phyloP scores from a whole-genome alignment of 2,329 filamentous ascomycete genomes.

The Hypoxylon sp. region DNA sequence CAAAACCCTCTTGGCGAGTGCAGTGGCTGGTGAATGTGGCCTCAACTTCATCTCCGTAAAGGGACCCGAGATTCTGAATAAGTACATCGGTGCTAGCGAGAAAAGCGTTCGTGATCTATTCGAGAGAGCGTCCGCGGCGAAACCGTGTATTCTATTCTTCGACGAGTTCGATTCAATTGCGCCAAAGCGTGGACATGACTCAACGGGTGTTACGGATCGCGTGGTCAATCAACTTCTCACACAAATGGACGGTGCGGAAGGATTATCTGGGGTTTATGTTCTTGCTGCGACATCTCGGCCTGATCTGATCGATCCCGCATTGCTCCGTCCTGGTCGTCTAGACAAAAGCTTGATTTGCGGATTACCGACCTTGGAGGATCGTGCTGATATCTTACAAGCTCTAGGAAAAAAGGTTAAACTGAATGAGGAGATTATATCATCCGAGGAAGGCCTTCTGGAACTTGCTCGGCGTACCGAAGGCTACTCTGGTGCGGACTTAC shows the following conservation, averaged over 20 bases:
- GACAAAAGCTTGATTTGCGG: slow-evolving; percentile 95
- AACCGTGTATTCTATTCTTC: slow-evolving; percentile 96
- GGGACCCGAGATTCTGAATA: slow-evolving; percentile 97
- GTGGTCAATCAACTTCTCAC: slow-evolving; percentile 98
- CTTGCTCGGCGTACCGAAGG: slow-evolving; percentile 85
- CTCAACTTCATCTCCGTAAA: slow-evolving; percentile 99
- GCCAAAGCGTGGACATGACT: slow-evolving; percentile 95
- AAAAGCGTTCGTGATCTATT: slow-evolving; percentile 97
- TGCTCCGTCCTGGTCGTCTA: slow-evolving; percentile 89
- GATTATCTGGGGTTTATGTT: slow-evolving; percentile 93
- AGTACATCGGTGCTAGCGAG: slow-evolving; percentile 97
- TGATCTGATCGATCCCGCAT: slow-evolving; percentile 93
- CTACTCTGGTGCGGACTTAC: slow-evolving; percentile 93
- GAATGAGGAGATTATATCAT: slow-evolving; percentile 70
- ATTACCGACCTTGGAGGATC: slow-evolving; percentile 82
- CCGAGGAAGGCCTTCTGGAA: slow-evolving; percentile 70
- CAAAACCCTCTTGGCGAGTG: slow-evolving; percentile 94
- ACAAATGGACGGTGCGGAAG: slow-evolving; percentile 98
- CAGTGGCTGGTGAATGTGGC: slow-evolving; percentile 96
- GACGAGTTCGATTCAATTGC: slow-evolving; percentile 99
- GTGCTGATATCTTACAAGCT: slow-evolving; percentile 87
- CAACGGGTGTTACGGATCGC: slow-evolving; percentile 96
- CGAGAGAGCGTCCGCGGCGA: slow-evolving; percentile 88
- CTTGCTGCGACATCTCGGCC: slow-evolving; percentile 93
- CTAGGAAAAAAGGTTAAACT: slow-evolving; percentile 86